Conservation (phyloP, 2,329 filamentous ascomycete species). For the Fusarium sp. region DNA sequence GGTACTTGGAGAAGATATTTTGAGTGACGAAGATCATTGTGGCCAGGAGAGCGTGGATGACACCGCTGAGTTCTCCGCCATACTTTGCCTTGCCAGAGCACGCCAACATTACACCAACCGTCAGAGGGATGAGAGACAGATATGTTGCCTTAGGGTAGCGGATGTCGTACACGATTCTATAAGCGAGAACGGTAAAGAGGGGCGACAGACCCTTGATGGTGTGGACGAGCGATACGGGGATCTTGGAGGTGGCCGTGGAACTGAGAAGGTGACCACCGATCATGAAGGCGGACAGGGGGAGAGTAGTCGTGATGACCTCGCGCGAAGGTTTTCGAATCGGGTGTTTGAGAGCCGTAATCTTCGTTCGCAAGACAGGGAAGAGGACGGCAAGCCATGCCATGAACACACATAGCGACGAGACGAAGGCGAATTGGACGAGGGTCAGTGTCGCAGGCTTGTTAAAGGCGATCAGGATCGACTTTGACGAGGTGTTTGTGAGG, state of each 20-base stretch:
- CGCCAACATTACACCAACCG: slow-evolving; percentile 93
- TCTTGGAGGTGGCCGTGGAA: slow-evolving; percentile 92
- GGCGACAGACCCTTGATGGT: slow-evolving; percentile 98
- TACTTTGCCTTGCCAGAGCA: slow-evolving; percentile 86
- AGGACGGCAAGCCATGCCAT: slow-evolving; percentile 80
- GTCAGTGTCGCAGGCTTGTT: slow-evolving; percentile 93
- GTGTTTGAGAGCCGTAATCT: slow-evolving; percentile 83
- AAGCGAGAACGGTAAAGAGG: slow-evolving; percentile 93
- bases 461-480: slow-evolving; percentile 93
- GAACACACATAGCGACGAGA: slow-evolving; percentile 87
- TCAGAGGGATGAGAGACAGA: slow-evolving; percentile 89
- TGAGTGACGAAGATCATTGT: slow-evolving; percentile 96
- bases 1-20: slow-evolving; percentile 97
- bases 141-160: slow-evolving; percentile 90
- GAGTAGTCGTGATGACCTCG: slow-evolving; percentile 85
- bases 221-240: slow-evolving; percentile 96
- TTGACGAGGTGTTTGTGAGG: slow-evolving; percentile 96
- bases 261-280: slow-evolving; percentile 93
- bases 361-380: slow-evolving; percentile 77
- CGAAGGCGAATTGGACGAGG: slow-evolving; percentile 92
- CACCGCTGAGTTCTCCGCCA: slow-evolving; percentile 88
- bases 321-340: slow-evolving; percentile 84
- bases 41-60: slow-evolving; percentile 88
- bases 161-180: slow-evolving; percentile 89
- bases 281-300: slow-evolving; percentile 94